Evolutionary conservation across 805 yeast genomes (phyloP).

Genomic region (Hanseniaspora mollemarum): DNA sequence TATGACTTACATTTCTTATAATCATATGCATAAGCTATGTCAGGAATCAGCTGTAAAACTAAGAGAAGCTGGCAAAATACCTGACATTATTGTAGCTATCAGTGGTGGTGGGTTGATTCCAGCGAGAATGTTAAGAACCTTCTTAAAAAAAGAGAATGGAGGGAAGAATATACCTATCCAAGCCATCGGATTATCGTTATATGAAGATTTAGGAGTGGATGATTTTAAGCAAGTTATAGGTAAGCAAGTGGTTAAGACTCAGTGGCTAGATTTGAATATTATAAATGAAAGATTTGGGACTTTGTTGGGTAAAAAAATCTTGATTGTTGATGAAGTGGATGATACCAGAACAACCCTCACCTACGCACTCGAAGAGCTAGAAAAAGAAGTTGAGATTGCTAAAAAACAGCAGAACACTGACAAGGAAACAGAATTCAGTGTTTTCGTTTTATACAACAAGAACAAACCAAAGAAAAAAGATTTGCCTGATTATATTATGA

Average conservation of each 20-base stretch:
- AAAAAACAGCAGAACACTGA: conserved; percentile 18
- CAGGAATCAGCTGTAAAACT: conserved; percentile 51
- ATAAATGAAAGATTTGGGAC: conserved; percentile 58
- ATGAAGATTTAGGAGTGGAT: conserved; percentile 44
- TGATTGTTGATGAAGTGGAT: conserved; percentile 84
- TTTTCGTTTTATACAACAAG: conserved; percentile 78
- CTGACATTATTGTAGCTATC: conserved; percentile 53
- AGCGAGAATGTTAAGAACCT: conserved; percentile 54
- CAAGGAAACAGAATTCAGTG: conserved; percentile 55
- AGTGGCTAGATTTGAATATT: conserved; percentile 78
- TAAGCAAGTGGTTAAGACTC: conserved; percentile 73
- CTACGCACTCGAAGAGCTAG: conserved; percentile 67
- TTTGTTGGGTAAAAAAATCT: conserved; percentile 65
- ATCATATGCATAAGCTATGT: conserved; percentile 72
- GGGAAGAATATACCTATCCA: conserved; percentile 59
- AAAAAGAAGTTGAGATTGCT: conserved; percentile 35
- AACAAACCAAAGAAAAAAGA: conserved; percentile 69
- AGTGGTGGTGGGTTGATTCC: conserved; percentile 71
- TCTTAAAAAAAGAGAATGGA: conserved; percentile 41
- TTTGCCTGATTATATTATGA: conserved; percentile 51
- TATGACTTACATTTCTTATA: conserved; percentile 59
- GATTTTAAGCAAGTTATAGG: conserved; percentile 45
- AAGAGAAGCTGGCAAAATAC: conserved; percentile 33
- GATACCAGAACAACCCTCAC: conserved; percentile 84
- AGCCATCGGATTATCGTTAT: conserved; percentile 55